A percentile compares a stretch with the other conserved stretches of the same genome.
phyloP scores from a whole-genome alignment of 306 rosid species.

The Cucurbita ficifolia region DNA sequence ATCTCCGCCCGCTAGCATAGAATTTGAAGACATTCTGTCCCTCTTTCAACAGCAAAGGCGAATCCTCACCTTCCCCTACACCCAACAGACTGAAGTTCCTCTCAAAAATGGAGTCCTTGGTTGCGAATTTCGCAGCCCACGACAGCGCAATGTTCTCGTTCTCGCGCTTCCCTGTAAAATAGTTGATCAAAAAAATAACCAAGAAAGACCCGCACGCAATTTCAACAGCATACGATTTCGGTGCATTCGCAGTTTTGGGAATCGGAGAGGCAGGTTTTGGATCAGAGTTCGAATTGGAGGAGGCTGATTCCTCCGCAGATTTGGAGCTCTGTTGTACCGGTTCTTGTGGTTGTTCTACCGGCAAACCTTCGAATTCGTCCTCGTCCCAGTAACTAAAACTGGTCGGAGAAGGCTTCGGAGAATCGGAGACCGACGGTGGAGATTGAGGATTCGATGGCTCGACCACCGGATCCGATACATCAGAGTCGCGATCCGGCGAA shows the following conservation, averaged over 20 bases:
- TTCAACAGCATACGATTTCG: slow-evolving; percentile 40
- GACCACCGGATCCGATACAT: slow-evolving; percentile 4
- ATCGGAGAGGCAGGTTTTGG: slow-evolving; percentile 10
- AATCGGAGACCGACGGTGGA: slow-evolving; percentile 21
- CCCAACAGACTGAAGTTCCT: slow-evolving; percentile 75
- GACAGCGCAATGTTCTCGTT: slow-evolving; percentile 79
- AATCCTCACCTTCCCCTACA: slow-evolving; percentile 71
- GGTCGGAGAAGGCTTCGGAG: slow-evolving; percentile 35
- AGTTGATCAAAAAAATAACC: slow-evolving; percentile 47
- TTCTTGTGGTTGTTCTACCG: slow-evolving; percentile 16
- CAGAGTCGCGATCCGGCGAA: slow-evolving; percentile 12
- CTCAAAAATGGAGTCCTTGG: slow-evolving; percentile 58
- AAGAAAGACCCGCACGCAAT: slow-evolving; percentile 53
- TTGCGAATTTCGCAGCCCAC: slow-evolving; percentile 72
- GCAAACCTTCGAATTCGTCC: slow-evolving; percentile 88
- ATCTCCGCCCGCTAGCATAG: slow-evolving; percentile 89
- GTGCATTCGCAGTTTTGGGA: not conserved
- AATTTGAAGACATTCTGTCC: slow-evolving; percentile 81
- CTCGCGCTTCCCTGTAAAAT: slow-evolving; percentile 77
- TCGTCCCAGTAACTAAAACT: slow-evolving; percentile 82
- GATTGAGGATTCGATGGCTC: slow-evolving; percentile 9
- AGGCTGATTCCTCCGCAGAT: slow-evolving; percentile 12
- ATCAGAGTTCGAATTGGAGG: slow-evolving; percentile 15
- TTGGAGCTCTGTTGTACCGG: slow-evolving; percentile 7
- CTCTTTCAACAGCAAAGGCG: slow-evolving; percentile 72